A percentile compares a stretch with the other conserved stretches of the same genome.
These are phyloP conservation scores for Arabidopsis thaliana DNA, from an alignment of 345 rosid species.

Conservation along the genomic window DNA sequence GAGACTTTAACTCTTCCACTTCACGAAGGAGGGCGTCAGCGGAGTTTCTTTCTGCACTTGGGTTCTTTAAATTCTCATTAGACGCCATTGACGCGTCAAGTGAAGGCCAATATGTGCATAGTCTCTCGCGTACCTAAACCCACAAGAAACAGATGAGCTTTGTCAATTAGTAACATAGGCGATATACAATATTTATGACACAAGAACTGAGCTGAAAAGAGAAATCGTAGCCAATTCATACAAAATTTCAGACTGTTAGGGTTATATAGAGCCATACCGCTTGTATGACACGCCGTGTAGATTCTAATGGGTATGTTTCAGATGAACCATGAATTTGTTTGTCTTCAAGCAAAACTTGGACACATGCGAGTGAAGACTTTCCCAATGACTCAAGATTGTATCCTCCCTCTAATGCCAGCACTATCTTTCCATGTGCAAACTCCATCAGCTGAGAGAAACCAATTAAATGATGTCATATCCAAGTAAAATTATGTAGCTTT, in stretches of 20 bases:
- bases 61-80: constrained; percentile 1
- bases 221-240: neutral
- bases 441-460: constrained; percentile 69
- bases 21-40: neutral
- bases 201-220: constrained; percentile 12
- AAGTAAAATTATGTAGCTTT: neutral
- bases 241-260: neutral
- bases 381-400: constrained; percentile 86
- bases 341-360: constrained; percentile 77
- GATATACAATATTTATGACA: neutral
- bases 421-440: constrained; percentile 83
- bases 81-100: constrained; percentile 42
- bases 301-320: constrained; percentile 81
- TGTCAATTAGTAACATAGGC: constrained; percentile 26
- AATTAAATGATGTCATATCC: neutral
- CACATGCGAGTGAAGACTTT: constrained; percentile 85
- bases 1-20: constrained; percentile 8
- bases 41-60: neutral
- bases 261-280: constrained; percentile 52
- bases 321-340: constrained; percentile 55
- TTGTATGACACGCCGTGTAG: constrained; percentile 86
- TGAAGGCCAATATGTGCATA: constrained; percentile 71
- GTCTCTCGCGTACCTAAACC: constrained; percentile 69
- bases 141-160: constrained; percentile 25
- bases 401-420: constrained; percentile 92